phyloP scores from a whole-genome alignment of 495 filamentous ascomycete species.

The Pseudotulostoma volvatum region DNA sequence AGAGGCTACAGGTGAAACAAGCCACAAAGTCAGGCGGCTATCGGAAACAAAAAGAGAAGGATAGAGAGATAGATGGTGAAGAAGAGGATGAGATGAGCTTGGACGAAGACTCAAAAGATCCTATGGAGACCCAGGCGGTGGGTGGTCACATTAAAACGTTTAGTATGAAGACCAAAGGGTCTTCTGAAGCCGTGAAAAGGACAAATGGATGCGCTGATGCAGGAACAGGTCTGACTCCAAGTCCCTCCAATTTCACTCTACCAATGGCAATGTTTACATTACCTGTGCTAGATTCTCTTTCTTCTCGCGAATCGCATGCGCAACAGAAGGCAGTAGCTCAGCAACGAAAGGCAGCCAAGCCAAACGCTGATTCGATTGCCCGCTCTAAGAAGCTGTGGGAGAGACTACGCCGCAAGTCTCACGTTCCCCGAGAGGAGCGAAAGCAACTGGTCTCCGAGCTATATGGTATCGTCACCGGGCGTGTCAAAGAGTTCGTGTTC shows the following conservation, averaged over 20 bases:
- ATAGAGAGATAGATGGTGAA: constrained; percentile 19
- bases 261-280: constrained; percentile 9
- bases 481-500: constrained; percentile 87
- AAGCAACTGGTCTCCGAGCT: constrained; percentile 76
- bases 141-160: constrained; percentile 15
- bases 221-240: constrained; percentile 1
- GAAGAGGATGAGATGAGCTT: constrained; percentile 17
- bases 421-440: constrained; percentile 71
- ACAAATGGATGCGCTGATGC: not conserved
- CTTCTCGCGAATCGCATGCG: constrained; percentile 70
- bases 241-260: constrained; percentile 5
- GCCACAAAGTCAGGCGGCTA: constrained; percentile 11
- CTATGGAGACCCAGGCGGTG: constrained; percentile 1
- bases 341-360: constrained; percentile 84
- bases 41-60: constrained; percentile 20
- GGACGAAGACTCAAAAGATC: constrained; percentile 15
- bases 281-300: constrained; percentile 28
- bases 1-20: constrained; percentile 13
- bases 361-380: constrained; percentile 74
- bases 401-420: constrained; percentile 74
- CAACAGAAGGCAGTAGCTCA: constrained; percentile 80
- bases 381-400: constrained; percentile 96
- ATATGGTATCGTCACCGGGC: constrained; percentile 75
- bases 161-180: not conserved
- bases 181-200: not conserved